Conservation (phyloP, 352 stramenopile species). For the Plasmopara muralis region DNA sequence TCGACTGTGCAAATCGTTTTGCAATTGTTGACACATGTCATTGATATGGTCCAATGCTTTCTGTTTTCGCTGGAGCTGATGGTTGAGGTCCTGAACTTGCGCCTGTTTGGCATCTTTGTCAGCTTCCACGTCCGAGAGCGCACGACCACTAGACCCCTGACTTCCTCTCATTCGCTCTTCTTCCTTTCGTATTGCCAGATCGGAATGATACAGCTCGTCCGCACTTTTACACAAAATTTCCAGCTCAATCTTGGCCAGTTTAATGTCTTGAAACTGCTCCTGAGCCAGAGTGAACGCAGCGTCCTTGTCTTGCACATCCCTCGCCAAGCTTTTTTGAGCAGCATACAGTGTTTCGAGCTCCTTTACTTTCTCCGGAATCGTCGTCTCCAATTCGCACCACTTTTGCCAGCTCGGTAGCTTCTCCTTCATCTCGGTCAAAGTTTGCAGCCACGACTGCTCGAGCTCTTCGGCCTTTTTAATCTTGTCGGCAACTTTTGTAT, state of each 20-base stretch:
- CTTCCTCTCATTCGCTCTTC: constrained; percentile 33
- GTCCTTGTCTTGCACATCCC: constrained; percentile 50
- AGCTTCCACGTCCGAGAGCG: constrained; percentile 35
- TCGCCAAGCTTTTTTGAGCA: constrained; percentile 36
- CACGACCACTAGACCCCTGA: constrained; percentile 30
- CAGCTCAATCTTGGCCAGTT: constrained; percentile 31
- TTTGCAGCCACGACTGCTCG: constrained; percentile 39
- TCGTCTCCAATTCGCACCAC: constrained; percentile 43
- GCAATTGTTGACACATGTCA: constrained; percentile 43
- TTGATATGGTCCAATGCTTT: constrained; percentile 38
- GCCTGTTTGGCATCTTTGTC: constrained; percentile 44
- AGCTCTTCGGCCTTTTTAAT: constrained; percentile 55
- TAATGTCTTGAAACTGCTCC: constrained; percentile 30
- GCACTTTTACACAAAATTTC: constrained; percentile 20
- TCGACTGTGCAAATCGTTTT: constrained; percentile 56
- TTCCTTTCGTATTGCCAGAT: constrained; percentile 27
- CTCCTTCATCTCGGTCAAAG: constrained; percentile 49
- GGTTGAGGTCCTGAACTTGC: constrained; percentile 41
- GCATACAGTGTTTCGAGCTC: constrained; percentile 47
- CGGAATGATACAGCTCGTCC: constrained; percentile 30
- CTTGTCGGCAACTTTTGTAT: constrained; percentile 68
- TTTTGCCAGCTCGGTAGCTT: constrained; percentile 67
- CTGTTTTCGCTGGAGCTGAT: constrained; percentile 51
- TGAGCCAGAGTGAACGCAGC: constrained; percentile 8
- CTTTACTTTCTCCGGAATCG: constrained; percentile 38